These are phyloP conservation scores for Termitomyces sp. DNA, from an alignment of 768 basidiomycete species.

Conservation along the genomic window DNA sequence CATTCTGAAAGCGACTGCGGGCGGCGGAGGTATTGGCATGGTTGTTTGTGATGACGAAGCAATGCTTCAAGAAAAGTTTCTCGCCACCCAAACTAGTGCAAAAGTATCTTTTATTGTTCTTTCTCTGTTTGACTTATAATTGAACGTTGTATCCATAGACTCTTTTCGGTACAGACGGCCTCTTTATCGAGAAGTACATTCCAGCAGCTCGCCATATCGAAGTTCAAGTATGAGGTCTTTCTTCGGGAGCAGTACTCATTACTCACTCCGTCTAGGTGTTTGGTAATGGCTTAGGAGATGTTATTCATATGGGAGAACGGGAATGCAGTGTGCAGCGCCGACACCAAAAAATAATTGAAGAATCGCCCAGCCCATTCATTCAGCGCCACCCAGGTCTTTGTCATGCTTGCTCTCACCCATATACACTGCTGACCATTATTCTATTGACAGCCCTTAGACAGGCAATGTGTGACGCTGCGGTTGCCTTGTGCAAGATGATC, in stretches of 20 bases:
- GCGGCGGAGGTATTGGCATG: slow-evolving; percentile 71
- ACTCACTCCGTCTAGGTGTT: slow-evolving; percentile 47
- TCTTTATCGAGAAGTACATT: slow-evolving; percentile 64
- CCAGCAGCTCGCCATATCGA: slow-evolving; percentile 61
- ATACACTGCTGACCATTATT: not conserved
- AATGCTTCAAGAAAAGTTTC: slow-evolving; percentile 37
- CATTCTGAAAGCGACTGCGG: slow-evolving; percentile 66
- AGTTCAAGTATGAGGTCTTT: slow-evolving; percentile 44
- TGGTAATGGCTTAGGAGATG: slow-evolving; percentile 59
- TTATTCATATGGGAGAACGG: slow-evolving; percentile 65
- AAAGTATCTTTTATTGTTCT: slow-evolving; percentile 30
- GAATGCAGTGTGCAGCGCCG: slow-evolving; percentile 70
- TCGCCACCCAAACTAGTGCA: slow-evolving; percentile 37
- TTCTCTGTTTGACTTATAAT: too few species aligned
- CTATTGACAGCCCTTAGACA: slow-evolving; percentile 37
- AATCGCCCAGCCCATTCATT: slow-evolving; percentile 63
- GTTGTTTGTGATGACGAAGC: slow-evolving; percentile 44
- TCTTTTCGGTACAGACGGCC: slow-evolving; percentile 47
- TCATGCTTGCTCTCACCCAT: slow-evolving; percentile 4
- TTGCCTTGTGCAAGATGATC: slow-evolving; percentile 45
- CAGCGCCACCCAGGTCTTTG: slow-evolving; percentile 38
- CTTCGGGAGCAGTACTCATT: not conserved
- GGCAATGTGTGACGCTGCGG: slow-evolving; percentile 53
- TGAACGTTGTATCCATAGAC: not conserved
- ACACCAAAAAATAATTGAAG: slow-evolving; percentile 75